These are phyloP conservation scores for Boletales sp. DNA, from an alignment of 768 basidiomycete genomes.

Conservation along the genomic window DNA sequence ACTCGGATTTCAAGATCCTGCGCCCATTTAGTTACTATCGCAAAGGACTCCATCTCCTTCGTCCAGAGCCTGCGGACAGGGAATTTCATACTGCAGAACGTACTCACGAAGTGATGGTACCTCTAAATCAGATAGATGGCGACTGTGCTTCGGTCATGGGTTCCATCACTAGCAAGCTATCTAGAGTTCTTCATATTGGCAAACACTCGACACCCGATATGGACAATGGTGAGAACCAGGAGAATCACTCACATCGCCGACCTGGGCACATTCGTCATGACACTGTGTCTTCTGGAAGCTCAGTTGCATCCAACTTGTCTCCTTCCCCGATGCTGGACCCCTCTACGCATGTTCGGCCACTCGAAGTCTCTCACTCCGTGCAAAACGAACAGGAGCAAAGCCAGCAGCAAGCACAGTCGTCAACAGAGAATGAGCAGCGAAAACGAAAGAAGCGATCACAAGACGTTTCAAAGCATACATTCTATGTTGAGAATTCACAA, in stretches of 20 bases:
- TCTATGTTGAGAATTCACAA: constrained; percentile 91
- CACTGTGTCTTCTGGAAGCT: constrained; percentile 31
- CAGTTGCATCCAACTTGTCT: constrained; percentile 36
- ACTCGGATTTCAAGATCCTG: constrained; percentile 83
- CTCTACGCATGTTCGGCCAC: constrained; percentile 67
- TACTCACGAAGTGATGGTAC: constrained; percentile 16
- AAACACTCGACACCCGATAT: constrained; percentile 16
- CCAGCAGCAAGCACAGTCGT: constrained; percentile 15
- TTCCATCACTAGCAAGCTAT: constrained; percentile 47
- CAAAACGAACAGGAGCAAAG: constrained; percentile 15
- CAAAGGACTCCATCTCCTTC: constrained; percentile 71
- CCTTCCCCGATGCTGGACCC: constrained; percentile 72
- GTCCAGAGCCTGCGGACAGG: constrained; percentile 31
- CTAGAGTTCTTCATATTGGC: constrained; percentile 40
- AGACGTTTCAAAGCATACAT: constrained; percentile 89
- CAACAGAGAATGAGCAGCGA: constrained; percentile 36
- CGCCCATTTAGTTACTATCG: constrained; percentile 89
- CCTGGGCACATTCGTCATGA: constrained; percentile 10
- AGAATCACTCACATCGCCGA: background rate
- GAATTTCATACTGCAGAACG: constrained; percentile 19
- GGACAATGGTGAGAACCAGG: constrained; percentile 4
- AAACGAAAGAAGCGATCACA: constrained; percentile 46
- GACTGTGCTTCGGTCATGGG: constrained; percentile 42
- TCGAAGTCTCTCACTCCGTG: constrained; percentile 27
- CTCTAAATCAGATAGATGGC: constrained; percentile 22